phyloP scores from a whole-genome alignment of 148 eudicot species.

The Drosera capensis region DNA sequence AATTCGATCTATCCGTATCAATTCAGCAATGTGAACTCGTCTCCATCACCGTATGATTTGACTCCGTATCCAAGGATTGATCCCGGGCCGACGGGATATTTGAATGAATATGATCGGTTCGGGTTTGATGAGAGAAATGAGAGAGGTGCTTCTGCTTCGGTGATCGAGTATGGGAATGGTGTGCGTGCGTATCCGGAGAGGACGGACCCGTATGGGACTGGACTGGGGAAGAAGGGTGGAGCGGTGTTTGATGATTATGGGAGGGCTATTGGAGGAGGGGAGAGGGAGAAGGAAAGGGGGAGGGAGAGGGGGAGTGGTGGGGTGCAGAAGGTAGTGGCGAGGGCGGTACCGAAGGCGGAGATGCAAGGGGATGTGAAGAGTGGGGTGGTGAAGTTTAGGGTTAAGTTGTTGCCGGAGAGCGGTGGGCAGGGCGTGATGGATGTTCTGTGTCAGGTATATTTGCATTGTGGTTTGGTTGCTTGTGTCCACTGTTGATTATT shows the following conservation, averaged over 20 bases:
- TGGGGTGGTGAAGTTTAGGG: slow-evolving; percentile 81
- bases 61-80: too few species aligned
- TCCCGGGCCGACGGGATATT: too few species aligned
- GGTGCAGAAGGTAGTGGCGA: slow-evolving; percentile 40
- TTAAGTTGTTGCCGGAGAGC: slow-evolving; percentile 76
- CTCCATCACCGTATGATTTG: slow-evolving; percentile 10
- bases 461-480: too few species aligned
- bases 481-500: too few species aligned
- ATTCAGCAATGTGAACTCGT: slow-evolving; percentile 5
- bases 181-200: slow-evolving; percentile 62
- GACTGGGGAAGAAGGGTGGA: too few species aligned
- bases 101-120: slow-evolving; percentile 21
- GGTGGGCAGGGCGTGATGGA: slow-evolving; percentile 68
- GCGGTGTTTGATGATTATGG: slow-evolving; percentile 84
- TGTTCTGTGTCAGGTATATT: slow-evolving; percentile 84
- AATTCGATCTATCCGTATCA: slow-evolving; percentile 5
- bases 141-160: slow-evolving; percentile 13
- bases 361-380: slow-evolving; percentile 32
- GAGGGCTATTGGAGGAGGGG: slow-evolving; percentile 46
- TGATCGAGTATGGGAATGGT: slow-evolving; percentile 32
- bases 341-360: slow-evolving; percentile 73
- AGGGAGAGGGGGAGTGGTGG: slow-evolving; percentile 73
- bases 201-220: slow-evolving; percentile 67
- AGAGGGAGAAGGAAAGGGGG: slow-evolving; percentile 37
- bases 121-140: slow-evolving; percentile 27